These are phyloP conservation scores for Lithospermum erythrorhizon DNA, from an alignment of 257 asterid species.

Conservation along the genomic window DNA sequence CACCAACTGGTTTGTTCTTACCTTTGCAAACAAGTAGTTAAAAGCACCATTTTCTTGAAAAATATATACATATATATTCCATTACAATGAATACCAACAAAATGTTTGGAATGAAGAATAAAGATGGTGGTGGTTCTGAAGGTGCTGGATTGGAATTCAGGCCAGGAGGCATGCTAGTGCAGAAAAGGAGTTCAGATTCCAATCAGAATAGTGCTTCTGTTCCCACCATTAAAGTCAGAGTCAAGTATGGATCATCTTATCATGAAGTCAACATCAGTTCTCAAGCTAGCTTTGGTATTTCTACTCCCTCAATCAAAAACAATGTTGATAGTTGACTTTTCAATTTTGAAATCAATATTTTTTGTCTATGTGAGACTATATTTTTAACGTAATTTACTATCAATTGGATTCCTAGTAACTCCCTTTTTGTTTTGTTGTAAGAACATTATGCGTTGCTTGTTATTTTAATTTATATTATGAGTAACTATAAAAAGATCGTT, in stretches of 20 bases:
- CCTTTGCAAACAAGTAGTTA: conserved; percentile 68
- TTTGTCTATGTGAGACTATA: too few species aligned
- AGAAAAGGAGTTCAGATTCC: conserved; percentile 54
- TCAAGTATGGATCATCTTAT: conserved; percentile 49
- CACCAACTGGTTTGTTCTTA: conserved; percentile 56
- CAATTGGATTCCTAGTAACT: too few species aligned
- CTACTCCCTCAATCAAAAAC: too few species aligned
- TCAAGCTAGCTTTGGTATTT: conserved; percentile 74
- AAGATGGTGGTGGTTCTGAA: conserved; percentile 19
- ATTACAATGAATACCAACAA: conserved; percentile 29
- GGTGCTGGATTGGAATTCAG: conserved; percentile 53
- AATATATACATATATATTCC: conserved; percentile 4
- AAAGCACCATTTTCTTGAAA: conserved; percentile 1
- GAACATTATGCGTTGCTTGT: too few species aligned
- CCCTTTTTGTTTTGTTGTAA: too few species aligned
- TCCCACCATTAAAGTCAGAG: conserved; percentile 52
- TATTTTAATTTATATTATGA: too few species aligned
- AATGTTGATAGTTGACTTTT: too few species aligned
- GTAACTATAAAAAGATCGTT: too few species aligned
- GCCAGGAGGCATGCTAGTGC: conserved; percentile 95
- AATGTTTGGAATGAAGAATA: conserved; percentile 47
- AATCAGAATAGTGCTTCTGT: conserved; percentile 26
- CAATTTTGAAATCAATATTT: too few species aligned
- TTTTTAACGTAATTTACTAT: too few species aligned
- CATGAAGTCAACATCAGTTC: conserved; percentile 56